Evolutionary conservation across 148 eudicot genomes (phyloP).

Genomic region (Heliamphora exappendiculata): DNA sequence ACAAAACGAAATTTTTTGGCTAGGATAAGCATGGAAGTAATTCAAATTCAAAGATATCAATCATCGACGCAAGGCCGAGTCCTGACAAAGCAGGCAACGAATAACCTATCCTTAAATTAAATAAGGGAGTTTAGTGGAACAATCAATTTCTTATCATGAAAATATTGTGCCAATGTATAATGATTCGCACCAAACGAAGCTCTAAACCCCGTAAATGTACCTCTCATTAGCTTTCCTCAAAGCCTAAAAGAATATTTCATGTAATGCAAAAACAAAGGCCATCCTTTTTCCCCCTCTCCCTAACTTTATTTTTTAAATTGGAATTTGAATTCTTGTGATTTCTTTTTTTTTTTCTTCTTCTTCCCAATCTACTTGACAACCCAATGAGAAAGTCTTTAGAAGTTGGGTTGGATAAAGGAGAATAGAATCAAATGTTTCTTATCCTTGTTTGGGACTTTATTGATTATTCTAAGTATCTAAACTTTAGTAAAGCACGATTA

Average conservation of each 20-base stretch:
- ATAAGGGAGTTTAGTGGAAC: conserved; percentile 18
- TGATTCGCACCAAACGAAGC: conserved; percentile 26
- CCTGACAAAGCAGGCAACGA: not conserved
- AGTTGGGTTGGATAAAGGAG: conserved; percentile 35
- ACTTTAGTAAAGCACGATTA: conserved; percentile 27
- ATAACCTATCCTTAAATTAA: conserved; percentile 13
- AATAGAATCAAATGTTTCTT: conserved; percentile 36
- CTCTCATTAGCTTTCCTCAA: conserved; percentile 37
- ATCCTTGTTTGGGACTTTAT: conserved; percentile 20
- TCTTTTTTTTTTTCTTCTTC: not conserved
- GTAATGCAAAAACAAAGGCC: conserved; percentile 29
- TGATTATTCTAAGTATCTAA: conserved; percentile 31
- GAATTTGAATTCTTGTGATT: conserved; percentile 12
- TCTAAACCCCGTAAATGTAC: conserved; percentile 46
- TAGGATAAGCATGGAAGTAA: conserved; percentile 16
- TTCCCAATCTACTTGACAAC: conserved; percentile 18
- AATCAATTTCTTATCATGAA: conserved; percentile 4
- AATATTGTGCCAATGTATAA: conserved; percentile 13
- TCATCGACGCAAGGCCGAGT: conserved; percentile 2
- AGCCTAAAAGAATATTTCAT: conserved; percentile 33
- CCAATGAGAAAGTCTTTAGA: conserved; percentile 2
- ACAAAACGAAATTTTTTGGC: conserved; percentile 6
- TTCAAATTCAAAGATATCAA: conserved; percentile 9
- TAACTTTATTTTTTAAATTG: conserved; percentile 6
- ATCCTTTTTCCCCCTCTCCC: not conserved